Percentiles rank a stretch among this genome's conserved stretches.
Conservation (phyloP, 73 alveolate genomes). For the Stentor coeruleus region DNA sequence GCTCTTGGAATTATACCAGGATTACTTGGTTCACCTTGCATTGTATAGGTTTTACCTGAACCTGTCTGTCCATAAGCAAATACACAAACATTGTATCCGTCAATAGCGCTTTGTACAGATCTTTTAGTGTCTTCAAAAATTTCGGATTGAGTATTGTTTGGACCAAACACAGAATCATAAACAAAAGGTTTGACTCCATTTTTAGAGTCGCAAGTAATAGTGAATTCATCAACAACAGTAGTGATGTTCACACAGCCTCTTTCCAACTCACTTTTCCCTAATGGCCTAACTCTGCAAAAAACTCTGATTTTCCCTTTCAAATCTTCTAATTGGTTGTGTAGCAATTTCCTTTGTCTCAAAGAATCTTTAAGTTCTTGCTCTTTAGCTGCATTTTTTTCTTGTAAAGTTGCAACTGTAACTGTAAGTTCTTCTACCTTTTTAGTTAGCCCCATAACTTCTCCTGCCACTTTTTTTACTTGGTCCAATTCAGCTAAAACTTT, state of each 20-base stretch:
- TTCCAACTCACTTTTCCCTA: conserved; percentile 50
- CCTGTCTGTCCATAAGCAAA: conserved; percentile 99
- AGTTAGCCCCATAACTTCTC: neutral
- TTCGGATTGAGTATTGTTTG: conserved; percentile 71
- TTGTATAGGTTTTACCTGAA: conserved; percentile 95
- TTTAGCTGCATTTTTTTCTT: conserved; percentile 10
- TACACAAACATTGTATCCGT: conserved; percentile 97
- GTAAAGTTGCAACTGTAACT: neutral
- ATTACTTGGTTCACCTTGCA: conserved; percentile 81
- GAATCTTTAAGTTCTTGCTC: conserved; percentile 45
- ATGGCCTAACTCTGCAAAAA: conserved; percentile 90
- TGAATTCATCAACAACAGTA: conserved; percentile 15
- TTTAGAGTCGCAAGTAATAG: conserved; percentile 9
- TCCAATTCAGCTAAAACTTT: neutral
- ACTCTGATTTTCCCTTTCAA: conserved; percentile 91
- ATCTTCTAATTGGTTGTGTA: conserved; percentile 80
- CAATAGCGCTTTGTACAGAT: conserved; percentile 88
- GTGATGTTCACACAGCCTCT: conserved; percentile 19
- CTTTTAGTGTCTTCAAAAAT: conserved; percentile 77
- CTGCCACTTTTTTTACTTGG: conserved; percentile 12
- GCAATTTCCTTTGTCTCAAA: conserved; percentile 45
- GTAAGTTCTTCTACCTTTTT: neutral
- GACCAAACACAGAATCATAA: conserved; percentile 86
- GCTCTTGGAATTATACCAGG: conserved; percentile 96
- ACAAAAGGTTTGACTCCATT: conserved; percentile 53